A percentile compares a stretch with the other conserved stretches of the same genome.
These are phyloP conservation scores for Dryas octopetala DNA, from an alignment of 306 rosid genomes.

Conservation along the genomic window DNA sequence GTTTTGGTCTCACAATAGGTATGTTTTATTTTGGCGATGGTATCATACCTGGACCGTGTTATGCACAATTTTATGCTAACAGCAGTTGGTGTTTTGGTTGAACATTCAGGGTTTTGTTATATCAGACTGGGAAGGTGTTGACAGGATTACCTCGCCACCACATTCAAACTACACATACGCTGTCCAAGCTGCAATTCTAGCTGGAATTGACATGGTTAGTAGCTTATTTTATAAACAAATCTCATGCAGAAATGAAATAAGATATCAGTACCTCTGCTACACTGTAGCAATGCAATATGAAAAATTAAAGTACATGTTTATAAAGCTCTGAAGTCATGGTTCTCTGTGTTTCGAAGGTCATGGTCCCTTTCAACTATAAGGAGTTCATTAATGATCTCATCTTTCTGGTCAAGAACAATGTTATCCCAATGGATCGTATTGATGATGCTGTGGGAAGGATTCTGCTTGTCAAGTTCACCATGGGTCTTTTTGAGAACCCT, in stretches of 20 bases:
- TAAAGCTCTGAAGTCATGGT: constrained; percentile 23
- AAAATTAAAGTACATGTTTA: background rate
- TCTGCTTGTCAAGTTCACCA: constrained; percentile 80
- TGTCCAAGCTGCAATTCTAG: constrained; percentile 73
- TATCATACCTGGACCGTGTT: background rate
- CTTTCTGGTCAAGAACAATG: constrained; percentile 62
- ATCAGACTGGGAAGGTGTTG: constrained; percentile 97
- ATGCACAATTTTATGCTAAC: constrained; percentile 22
- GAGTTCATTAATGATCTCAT: constrained; percentile 79
- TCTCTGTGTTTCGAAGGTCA: constrained; percentile 56
- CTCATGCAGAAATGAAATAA: constrained; percentile 8
- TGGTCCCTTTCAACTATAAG: constrained; percentile 68
- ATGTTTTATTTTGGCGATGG: constrained; percentile 3
- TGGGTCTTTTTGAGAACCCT: constrained; percentile 93
- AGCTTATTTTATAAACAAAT: constrained; percentile 23
- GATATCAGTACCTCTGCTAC: constrained; percentile 5
- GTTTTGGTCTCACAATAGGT: background rate
- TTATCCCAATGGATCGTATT: constrained; percentile 80
- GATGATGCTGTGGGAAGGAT: constrained; percentile 89
- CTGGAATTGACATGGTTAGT: constrained; percentile 96
- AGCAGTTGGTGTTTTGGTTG: constrained; percentile 18
- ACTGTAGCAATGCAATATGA: constrained; percentile 3
- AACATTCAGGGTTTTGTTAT: constrained; percentile 91
- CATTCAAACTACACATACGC: constrained; percentile 85
- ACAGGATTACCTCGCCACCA: constrained; percentile 69